These are phyloP conservation scores for Paramecium caudatum DNA, from an alignment of 73 alveolate genomes.

Conservation along the genomic window DNA sequence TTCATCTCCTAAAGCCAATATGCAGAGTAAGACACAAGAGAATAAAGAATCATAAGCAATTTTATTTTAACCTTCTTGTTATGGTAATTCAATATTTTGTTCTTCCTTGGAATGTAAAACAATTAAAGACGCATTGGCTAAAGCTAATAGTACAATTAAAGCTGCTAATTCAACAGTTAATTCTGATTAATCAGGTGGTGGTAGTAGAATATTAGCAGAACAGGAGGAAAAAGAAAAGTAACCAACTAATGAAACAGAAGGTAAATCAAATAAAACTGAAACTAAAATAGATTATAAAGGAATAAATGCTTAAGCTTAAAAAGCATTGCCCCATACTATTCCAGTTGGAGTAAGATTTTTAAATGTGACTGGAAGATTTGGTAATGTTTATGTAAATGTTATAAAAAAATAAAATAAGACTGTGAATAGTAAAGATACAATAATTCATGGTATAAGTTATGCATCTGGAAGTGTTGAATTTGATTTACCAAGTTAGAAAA, in stretches of 20 bases:
- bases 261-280: not conserved
- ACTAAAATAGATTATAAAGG: conserved; percentile 57
- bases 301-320: conserved; percentile 24
- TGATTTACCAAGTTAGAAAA: conserved; percentile 60
- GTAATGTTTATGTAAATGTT: conserved; percentile 66
- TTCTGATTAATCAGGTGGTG: not conserved
- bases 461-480: conserved; percentile 53
- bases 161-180: conserved; percentile 3
- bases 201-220: not conserved
- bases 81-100: conserved; percentile 65
- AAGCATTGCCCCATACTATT: conserved; percentile 32
- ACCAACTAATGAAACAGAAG: not conserved
- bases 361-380: conserved; percentile 68
- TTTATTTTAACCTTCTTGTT: conserved; percentile 61
- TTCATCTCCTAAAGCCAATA: conserved; percentile 13
- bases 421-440: conserved; percentile 44
- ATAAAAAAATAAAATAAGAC: conserved; percentile 59
- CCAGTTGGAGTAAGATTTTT: conserved; percentile 56
- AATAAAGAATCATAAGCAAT: not conserved
- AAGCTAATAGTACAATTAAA: not conserved
- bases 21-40: conserved; percentile 48
- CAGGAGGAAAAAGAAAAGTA: not conserved
- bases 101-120: not conserved
- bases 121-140: conserved; percentile 41
- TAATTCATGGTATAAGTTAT: conserved; percentile 60